A percentile compares a stretch with the other conserved stretches of the same genome.
Evolutionary conservation across 192 early-diverging fungal genomes (phyloP).

Genomic region (Entomortierella chlamydospora): DNA sequence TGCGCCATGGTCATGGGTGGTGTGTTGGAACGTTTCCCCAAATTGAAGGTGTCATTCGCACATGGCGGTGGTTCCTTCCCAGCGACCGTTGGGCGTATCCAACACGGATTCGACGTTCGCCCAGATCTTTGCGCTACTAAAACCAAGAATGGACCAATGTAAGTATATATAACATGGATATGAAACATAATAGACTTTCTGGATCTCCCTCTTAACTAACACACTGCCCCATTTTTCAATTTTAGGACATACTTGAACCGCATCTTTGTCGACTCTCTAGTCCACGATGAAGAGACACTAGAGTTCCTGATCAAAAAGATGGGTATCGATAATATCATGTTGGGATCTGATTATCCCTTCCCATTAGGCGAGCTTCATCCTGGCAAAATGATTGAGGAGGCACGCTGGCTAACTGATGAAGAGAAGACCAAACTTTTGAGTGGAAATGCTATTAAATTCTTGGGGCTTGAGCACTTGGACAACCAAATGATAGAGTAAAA

Average conservation of each 20-base stretch:
- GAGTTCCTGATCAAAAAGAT: conserved; percentile 73
- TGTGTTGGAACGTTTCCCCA: conserved; percentile 72
- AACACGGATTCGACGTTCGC: conserved; percentile 72
- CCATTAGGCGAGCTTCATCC: conserved; percentile 70
- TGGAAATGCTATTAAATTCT: conserved; percentile 68
- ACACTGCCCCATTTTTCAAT: neutral
- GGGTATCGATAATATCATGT: conserved; percentile 67
- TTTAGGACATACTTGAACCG: conserved; percentile 64
- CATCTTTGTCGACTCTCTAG: conserved; percentile 72
- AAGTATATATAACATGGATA: conserved; percentile 9
- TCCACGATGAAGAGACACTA: conserved; percentile 75
- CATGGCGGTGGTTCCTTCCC: conserved; percentile 78
- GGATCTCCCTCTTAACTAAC: neutral
- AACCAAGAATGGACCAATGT: conserved; percentile 64
- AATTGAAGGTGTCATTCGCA: conserved; percentile 71
- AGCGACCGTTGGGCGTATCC: conserved; percentile 73
- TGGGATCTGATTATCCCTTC: conserved; percentile 70
- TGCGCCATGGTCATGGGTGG: conserved; percentile 74
- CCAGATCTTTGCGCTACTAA: conserved; percentile 72
- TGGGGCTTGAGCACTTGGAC: conserved; percentile 55
- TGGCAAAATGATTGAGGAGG: conserved; percentile 69
- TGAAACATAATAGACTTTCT: neutral
- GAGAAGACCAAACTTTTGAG: conserved; percentile 71
- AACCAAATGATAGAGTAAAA: conserved; percentile 17
- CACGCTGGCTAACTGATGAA: conserved; percentile 64